phyloP scores from a whole-genome alignment of 768 basidiomycete species.

The Megacollybia marginata region DNA sequence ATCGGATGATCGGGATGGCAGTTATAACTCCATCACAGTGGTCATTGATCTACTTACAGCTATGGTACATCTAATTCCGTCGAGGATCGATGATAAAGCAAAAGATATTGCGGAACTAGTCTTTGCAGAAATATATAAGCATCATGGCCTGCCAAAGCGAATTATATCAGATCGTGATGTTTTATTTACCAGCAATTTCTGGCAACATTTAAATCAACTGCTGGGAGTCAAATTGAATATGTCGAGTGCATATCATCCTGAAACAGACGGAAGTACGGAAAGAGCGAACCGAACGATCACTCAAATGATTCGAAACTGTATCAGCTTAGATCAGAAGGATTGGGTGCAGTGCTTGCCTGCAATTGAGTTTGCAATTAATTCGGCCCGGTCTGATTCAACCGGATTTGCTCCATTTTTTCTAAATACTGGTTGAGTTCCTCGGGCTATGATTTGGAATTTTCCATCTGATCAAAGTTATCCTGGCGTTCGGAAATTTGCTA shows the following conservation, averaged over 20 bases:
- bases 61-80: slow-evolving; percentile 11
- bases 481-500: slow-evolving; percentile 14
- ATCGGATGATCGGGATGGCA: slow-evolving; percentile 6
- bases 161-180: slow-evolving; percentile 5
- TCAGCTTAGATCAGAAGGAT: slow-evolving; percentile 16
- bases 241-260: slow-evolving; percentile 6
- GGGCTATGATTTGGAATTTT: too few species aligned
- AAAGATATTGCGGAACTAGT: slow-evolving; percentile 12
- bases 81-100: slow-evolving; percentile 8
- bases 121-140: slow-evolving; percentile 16
- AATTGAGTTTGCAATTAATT: too few species aligned
- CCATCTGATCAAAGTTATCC: slow-evolving; percentile 1
- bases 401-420: slow-evolving; percentile 19
- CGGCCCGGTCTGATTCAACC: slow-evolving; percentile 22
- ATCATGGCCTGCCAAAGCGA: not conserved
- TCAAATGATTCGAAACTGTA: too few species aligned
- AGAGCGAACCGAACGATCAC: slow-evolving; percentile 17
- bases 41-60: slow-evolving; percentile 14
- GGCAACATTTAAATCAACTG: slow-evolving; percentile 1
- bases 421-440: too few species aligned
- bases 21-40: slow-evolving; percentile 14
- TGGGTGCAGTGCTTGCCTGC: slow-evolving; percentile 29
- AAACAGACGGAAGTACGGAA: too few species aligned
- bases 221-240: slow-evolving; percentile 12
- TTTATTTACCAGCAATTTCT: slow-evolving; percentile 11